phyloP scores from a whole-genome alignment of 371 early-diverging fungal species.

The Edhazardia aedis region DNA sequence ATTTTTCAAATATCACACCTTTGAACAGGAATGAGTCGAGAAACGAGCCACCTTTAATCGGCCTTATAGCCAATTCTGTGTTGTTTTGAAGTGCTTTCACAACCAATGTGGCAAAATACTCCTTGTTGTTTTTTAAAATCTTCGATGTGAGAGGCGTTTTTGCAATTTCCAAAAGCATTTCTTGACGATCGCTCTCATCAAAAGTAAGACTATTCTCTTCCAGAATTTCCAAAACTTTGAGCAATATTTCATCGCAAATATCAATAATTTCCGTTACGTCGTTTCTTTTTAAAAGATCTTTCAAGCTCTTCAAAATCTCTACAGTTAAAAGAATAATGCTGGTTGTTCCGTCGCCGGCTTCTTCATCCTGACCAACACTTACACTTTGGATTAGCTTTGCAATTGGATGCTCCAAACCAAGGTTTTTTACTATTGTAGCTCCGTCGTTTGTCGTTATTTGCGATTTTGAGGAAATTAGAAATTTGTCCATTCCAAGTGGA shows the following conservation, averaged over 20 bases:
- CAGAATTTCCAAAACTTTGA: slow-evolving; percentile 9
- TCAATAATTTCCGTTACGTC: too few relatives aligned
- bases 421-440: slow-evolving; percentile 87
- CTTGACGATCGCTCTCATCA: slow-evolving; percentile 49
- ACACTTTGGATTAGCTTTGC: slow-evolving; percentile 86
- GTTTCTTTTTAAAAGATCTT: slow-evolving; percentile 62
- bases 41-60: slow-evolving; percentile 88
- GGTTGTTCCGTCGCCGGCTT: slow-evolving; percentile 98
- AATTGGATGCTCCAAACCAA: slow-evolving; percentile 93
- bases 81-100: slow-evolving; percentile 78
- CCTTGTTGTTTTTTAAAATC: slow-evolving; percentile 77
- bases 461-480: slow-evolving; percentile 71
- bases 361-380: slow-evolving; percentile 94
- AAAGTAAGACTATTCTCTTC: slow-evolving; percentile 4
- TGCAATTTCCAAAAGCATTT: slow-evolving; percentile 74
- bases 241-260: background rate
- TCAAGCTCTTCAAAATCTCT: slow-evolving; percentile 75
- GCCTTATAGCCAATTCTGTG: slow-evolving; percentile 54
- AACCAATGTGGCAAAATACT: slow-evolving; percentile 87
- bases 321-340: slow-evolving; percentile 87
- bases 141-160: slow-evolving; percentile 92
- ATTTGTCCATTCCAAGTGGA: slow-evolving; percentile 96
- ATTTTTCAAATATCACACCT: slow-evolving; percentile 98
- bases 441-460: slow-evolving; percentile 98
- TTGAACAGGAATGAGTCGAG: slow-evolving; percentile 74